Conservation (phyloP, 176 grass and related monocot genomes). For the Oryza meyeriana region DNA sequence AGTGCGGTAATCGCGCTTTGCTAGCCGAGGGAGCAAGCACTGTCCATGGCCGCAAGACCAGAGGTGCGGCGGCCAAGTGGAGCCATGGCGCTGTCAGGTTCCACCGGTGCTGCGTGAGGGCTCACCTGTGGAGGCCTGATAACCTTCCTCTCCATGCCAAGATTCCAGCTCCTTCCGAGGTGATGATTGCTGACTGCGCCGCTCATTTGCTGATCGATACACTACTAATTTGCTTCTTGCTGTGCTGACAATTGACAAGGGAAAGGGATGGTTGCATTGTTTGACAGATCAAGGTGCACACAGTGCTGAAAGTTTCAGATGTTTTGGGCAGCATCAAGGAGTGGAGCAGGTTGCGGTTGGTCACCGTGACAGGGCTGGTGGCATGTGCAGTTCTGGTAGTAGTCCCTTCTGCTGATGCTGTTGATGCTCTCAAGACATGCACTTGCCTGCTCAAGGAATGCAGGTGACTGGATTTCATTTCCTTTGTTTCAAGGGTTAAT, state of each 20-base stretch:
- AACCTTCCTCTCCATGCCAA: neutral
- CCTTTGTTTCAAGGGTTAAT: no score
- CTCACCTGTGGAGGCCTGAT: conserved; percentile 14
- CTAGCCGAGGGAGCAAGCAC: neutral
- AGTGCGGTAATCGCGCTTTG: conserved; percentile 21
- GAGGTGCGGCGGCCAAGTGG: neutral
- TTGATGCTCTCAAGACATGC: conserved; percentile 90
- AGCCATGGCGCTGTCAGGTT: neutral
- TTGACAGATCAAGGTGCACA: conserved; percentile 40
- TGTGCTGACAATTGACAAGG: neutral
- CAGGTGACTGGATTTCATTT: conserved; percentile 36
- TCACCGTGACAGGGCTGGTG: conserved; percentile 59
- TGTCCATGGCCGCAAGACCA: neutral
- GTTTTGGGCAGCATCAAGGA: conserved; percentile 20
- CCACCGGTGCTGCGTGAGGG: conserved; percentile 22
- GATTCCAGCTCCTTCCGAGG: conserved; percentile 24
- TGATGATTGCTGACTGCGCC: neutral
- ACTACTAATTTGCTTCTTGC: neutral
- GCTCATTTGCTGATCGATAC: neutral
- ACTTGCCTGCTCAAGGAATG: conserved; percentile 97
- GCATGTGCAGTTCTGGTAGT: conserved; percentile 59
- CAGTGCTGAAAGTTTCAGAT: conserved; percentile 21
- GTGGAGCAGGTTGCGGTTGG: conserved; percentile 54
- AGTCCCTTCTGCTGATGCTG: conserved; percentile 70
- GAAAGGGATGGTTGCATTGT: neutral